A percentile compares a stretch with the other conserved stretches of the same genome.
Conservation (phyloP, 495 filamentous ascomycete species). For the Penicillium mononematosum region DNA sequence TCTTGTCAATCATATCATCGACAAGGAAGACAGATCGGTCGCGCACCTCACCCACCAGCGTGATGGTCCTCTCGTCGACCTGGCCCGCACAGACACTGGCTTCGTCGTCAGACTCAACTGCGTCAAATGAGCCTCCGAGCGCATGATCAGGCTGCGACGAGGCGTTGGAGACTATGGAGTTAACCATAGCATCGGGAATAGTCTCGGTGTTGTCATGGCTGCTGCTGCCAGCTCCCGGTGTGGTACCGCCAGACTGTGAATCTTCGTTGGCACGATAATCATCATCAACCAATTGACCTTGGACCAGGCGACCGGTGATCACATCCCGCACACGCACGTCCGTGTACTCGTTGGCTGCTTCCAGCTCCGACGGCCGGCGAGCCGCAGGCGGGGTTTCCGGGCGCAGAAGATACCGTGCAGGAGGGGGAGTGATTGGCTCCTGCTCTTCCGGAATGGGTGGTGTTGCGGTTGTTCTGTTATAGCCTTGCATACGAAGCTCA, state of each 20-base stretch:
- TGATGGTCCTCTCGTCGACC: constrained; percentile 88
- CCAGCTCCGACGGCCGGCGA: constrained; percentile 45
- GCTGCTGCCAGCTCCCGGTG: constrained; percentile 27
- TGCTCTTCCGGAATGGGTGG: constrained; percentile 21
- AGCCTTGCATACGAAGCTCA: constrained; percentile 30
- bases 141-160: constrained; percentile 61
- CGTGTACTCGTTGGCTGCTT: constrained; percentile 65
- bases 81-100: constrained; percentile 61
- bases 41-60: constrained; percentile 88
- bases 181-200: constrained; percentile 60
- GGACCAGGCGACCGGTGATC: constrained; percentile 86
- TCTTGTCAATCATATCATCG: constrained; percentile 98
- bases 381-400: constrained; percentile 40
- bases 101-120: constrained; percentile 81
- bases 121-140: constrained; percentile 80
- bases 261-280: constrained; percentile 82
- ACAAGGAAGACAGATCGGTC: constrained; percentile 86
- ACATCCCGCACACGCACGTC: constrained; percentile 88
- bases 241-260: constrained; percentile 53
- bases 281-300: constrained; percentile 95
- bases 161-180: constrained; percentile 61
- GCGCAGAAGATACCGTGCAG: constrained; percentile 21
- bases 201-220: constrained; percentile 46
- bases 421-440: constrained; percentile 11
- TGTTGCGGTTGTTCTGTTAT: constrained; percentile 15